phyloP scores from a whole-genome alignment of 2,329 filamentous ascomycete species.

The Alternaria solani region DNA sequence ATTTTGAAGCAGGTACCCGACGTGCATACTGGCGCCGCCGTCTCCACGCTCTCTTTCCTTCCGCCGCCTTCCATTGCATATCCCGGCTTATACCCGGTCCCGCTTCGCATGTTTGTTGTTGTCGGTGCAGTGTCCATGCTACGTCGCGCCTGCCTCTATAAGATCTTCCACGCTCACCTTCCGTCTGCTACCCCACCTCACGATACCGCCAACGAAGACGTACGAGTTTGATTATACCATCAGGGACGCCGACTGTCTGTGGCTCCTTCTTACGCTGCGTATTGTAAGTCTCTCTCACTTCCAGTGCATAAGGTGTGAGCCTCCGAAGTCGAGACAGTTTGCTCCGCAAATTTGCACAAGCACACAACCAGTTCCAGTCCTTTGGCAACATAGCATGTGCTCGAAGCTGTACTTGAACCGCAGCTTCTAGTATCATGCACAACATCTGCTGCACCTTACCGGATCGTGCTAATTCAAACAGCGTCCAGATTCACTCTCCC shows the following conservation, averaged over 20 bases:
- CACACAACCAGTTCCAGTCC: not conserved
- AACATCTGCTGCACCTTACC: slow-evolving; percentile 5
- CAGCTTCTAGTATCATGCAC: not conserved
- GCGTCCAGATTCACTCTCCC: not conserved
- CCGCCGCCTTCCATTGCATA: slow-evolving; percentile 1
- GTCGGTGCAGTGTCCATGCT: slow-evolving; percentile 18
- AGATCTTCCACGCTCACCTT: slow-evolving; percentile 8
- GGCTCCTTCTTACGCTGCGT: not conserved
- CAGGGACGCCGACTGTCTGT: not conserved
- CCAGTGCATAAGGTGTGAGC: not conserved
- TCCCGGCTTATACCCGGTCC: not conserved
- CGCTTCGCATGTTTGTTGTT: slow-evolving; percentile 10
- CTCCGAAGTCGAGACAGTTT: not conserved
- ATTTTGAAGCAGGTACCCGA: slow-evolving; percentile 9
- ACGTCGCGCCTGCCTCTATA: slow-evolving; percentile 21
- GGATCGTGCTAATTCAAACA: slow-evolving; percentile 14
- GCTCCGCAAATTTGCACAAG: slow-evolving; percentile 1
- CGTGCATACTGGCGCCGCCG: not conserved
- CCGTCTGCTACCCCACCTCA: slow-evolving; percentile 12
- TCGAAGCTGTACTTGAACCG: not conserved
- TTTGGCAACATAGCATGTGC: not conserved
- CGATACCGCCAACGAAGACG: slow-evolving; percentile 3
- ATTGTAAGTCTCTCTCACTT: slow-evolving; percentile 12
- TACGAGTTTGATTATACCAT: not conserved
- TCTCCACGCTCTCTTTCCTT: not conserved